Percentiles rank a stretch among this genome's conserved stretches.
phyloP scores from a whole-genome alignment of 495 filamentous ascomycete species.

The Xylaria cubensis region DNA sequence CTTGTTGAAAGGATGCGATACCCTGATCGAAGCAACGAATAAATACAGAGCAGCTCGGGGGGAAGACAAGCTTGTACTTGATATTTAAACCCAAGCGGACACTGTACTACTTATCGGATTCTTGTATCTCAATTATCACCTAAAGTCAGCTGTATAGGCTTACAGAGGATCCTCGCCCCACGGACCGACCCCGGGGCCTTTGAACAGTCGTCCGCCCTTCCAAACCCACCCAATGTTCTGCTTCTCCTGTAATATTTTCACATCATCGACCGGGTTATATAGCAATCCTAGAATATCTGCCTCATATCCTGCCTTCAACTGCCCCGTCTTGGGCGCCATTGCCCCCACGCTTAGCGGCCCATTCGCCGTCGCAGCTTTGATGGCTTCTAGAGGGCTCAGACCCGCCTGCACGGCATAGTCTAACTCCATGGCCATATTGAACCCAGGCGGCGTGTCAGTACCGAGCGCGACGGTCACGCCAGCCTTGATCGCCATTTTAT shows the following conservation, averaged over 20 bases:
- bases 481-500: constrained; percentile 52
- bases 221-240: constrained; percentile 55
- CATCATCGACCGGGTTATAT: constrained; percentile 54
- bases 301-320: constrained; percentile 55
- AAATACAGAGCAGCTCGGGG: constrained; percentile 55
- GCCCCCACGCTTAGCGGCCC: constrained; percentile 51
- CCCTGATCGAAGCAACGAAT: constrained; percentile 57
- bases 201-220: constrained; percentile 53
- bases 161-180: constrained; percentile 43
- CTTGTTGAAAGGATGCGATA: constrained; percentile 57
- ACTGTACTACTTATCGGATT: not conserved
- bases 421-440: constrained; percentile 56
- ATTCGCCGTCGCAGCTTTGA: constrained; percentile 60
- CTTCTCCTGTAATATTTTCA: constrained; percentile 49
- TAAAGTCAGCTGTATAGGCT: not conserved
- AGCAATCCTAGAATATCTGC: constrained; percentile 57
- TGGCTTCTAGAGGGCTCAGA: constrained; percentile 58
- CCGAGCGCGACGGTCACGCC: constrained; percentile 51
- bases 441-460: constrained; percentile 51
- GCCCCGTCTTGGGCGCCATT: constrained; percentile 55
- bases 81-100: constrained; percentile 39
- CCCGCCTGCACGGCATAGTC: constrained; percentile 57
- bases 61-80: constrained; percentile 55
- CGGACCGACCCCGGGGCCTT: constrained; percentile 47
- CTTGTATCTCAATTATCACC: not conserved